Base-by-base conservation (phyloP, 306 rosid species). In the Fragaria nilgerrensis region DNA sequence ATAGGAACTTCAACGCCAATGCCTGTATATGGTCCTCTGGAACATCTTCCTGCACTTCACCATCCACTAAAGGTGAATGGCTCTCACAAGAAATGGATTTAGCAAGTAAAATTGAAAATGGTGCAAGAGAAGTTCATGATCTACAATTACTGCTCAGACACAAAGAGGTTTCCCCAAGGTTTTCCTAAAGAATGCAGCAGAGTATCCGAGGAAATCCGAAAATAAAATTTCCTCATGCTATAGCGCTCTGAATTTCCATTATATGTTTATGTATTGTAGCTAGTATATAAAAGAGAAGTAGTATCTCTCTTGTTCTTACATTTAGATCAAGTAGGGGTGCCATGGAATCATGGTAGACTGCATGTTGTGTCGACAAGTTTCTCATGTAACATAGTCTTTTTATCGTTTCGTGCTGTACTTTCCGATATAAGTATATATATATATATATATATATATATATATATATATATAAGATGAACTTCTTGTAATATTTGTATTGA, bases 121-220 rank as follows among this genome's bases (percentile, higher is more conserved):
- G 91, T 84, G 73, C 95, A 89, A 78, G 83, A 79, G 77, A 88
- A 92, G 50, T 88, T 88, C 73, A 88, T 90, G 93, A 85, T 90
- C 4, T 92, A 90, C 79, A 87, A 88, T 70, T 90, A 92, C 72
- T 92, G 95, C 83, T 23, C 73, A 1, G 97, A 92, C 32, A 9
- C 47, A 0, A 81, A 85, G 77, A 76, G 93, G 45, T 88, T 92
- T 68, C 89, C 93, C 9, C 92, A 86, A 25, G 97, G 93, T 53
- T 29, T 84, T 45, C 93, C 96, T 48, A 27, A 37, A 15, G 96
- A 92, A 67, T 92, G 93, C 82, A 27, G 29, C 29, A 41, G 39
- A 7, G 7, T 25, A 17, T 22, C 67, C 37, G 37, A 37, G 47
- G 6, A 22, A 56, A 2, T 37, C 6, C 23, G 16, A 19, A 37